Conservation (phyloP, 1,139 yeast species). For the Protomyces arabidopsidicola region DNA sequence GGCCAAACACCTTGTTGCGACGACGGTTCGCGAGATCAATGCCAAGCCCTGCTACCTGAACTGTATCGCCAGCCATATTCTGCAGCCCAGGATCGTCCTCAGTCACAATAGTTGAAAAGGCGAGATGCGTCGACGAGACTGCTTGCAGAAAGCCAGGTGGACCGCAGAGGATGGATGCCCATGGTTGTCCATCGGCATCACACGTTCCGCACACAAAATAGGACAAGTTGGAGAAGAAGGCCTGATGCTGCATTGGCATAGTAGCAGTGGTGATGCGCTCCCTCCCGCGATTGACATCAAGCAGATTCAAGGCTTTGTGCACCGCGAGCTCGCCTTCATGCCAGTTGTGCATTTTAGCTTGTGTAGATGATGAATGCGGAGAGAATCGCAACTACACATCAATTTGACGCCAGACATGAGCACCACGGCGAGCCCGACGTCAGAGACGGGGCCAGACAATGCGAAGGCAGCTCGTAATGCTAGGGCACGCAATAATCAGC, state of each 20-base stretch:
- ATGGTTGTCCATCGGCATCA: neutral
- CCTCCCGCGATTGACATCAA: neutral
- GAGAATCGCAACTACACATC: too few relatives aligned
- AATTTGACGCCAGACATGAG: too few relatives aligned
- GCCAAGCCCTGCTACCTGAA: neutral
- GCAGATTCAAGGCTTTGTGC: neutral
- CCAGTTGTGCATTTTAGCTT: neutral
- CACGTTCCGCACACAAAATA: neutral
- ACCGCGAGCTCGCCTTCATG: neutral
- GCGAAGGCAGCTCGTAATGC: conserved; percentile 14
- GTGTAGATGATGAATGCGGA: too few relatives aligned
- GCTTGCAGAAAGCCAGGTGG: neutral
- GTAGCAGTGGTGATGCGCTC: neutral
- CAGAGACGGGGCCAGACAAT: neutral
- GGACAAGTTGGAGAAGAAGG: neutral
- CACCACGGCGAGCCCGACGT: neutral
- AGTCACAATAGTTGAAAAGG: neutral
- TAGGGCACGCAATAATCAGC: conserved; percentile 20
- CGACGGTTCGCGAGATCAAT: neutral
- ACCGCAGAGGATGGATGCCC: neutral
- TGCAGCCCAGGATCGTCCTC: neutral
- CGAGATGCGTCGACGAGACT: neutral
- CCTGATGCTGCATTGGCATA: neutral
- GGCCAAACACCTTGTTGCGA: neutral
- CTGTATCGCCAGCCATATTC: too few relatives aligned